Evolutionary conservation across 2,329 filamentous ascomycete species (phyloP).

Genomic region (Ophiostoma quercus): DNA sequence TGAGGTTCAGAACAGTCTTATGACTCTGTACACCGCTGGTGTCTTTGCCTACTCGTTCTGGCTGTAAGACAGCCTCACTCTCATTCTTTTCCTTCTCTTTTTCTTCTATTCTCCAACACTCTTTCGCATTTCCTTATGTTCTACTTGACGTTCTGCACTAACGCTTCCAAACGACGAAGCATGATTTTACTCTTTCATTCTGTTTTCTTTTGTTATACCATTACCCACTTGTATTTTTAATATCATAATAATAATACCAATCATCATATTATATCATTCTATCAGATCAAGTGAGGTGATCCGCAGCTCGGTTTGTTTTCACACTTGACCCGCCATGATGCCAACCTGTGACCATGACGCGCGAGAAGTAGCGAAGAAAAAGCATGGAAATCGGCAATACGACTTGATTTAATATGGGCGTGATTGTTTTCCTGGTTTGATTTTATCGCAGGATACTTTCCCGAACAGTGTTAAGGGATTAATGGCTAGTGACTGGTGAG

Average conservation of each 20-base stretch:
- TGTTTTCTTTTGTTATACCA: not conserved
- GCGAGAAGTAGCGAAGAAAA: no score
- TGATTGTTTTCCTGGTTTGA: no score
- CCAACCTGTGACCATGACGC: no score
- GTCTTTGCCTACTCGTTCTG: slow-evolving; percentile 5
- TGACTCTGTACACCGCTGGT: slow-evolving; percentile 45
- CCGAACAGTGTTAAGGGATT: no score
- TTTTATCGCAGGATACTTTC: no score
- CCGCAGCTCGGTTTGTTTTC: no score
- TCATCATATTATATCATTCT: not conserved
- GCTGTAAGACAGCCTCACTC: not conserved
- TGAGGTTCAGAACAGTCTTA: slow-evolving; percentile 49
- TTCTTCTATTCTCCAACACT: not conserved
- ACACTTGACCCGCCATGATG: no score
- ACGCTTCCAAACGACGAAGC: not conserved
- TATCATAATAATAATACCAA: not conserved
- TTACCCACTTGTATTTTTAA: not conserved
- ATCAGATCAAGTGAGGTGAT: no score
- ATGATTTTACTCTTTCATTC: no score
- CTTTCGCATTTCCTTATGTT: not conserved
- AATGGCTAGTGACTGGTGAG: no score
- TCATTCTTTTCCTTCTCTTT: not conserved
- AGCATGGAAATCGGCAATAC: no score
- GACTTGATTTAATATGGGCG: no score
- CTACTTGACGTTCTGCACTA: not conserved